A percentile compares a stretch with the other conserved stretches of the same genome.
Evolutionary conservation across 352 stramenopile genomes (phyloP).

Genomic region (Aphanomyces invadans): DNA sequence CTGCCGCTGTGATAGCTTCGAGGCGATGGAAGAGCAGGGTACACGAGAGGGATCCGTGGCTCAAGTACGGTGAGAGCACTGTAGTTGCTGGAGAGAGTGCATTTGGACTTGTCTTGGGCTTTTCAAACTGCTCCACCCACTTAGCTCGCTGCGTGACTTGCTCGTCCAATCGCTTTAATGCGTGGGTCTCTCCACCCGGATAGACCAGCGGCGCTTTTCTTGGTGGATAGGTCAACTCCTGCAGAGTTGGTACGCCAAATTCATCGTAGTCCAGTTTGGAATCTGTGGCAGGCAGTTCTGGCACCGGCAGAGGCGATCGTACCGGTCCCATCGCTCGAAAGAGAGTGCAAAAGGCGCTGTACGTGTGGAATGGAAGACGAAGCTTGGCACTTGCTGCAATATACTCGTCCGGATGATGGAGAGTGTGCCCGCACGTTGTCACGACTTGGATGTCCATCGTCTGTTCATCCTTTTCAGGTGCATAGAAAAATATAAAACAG

Average conservation of each 20-base stretch:
- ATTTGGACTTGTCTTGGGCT: conserved; percentile 93
- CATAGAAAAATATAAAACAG: not conserved
- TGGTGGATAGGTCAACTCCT: conserved; percentile 33
- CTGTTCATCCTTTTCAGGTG: not conserved
- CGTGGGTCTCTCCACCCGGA: conserved; percentile 67
- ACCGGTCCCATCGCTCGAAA: conserved; percentile 50
- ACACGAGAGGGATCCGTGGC: conserved; percentile 88
- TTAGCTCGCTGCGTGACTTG: conserved; percentile 67
- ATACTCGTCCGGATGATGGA: conserved; percentile 63
- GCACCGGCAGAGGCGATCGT: conserved; percentile 28
- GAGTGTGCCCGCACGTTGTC: conserved; percentile 50
- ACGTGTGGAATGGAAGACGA: conserved; percentile 55
- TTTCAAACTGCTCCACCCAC: conserved; percentile 93
- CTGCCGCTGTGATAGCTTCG: conserved; percentile 59
- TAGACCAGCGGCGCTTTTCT: conserved; percentile 53
- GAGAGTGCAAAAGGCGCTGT: conserved; percentile 56
- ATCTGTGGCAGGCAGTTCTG: conserved; percentile 3
- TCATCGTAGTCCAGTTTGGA: conserved; percentile 53
- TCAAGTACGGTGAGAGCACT: conserved; percentile 92
- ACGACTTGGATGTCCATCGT: conserved; percentile 59
- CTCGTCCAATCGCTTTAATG: conserved; percentile 49
- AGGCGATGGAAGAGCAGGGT: conserved; percentile 89
- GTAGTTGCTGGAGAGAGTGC: conserved; percentile 91
- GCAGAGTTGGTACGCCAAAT: conserved; percentile 41
- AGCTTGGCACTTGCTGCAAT: conserved; percentile 43